These are phyloP conservation scores for Hyaloscypha finlandica DNA, from an alignment of 495 filamentous ascomycete species.

Conservation along the genomic window DNA sequence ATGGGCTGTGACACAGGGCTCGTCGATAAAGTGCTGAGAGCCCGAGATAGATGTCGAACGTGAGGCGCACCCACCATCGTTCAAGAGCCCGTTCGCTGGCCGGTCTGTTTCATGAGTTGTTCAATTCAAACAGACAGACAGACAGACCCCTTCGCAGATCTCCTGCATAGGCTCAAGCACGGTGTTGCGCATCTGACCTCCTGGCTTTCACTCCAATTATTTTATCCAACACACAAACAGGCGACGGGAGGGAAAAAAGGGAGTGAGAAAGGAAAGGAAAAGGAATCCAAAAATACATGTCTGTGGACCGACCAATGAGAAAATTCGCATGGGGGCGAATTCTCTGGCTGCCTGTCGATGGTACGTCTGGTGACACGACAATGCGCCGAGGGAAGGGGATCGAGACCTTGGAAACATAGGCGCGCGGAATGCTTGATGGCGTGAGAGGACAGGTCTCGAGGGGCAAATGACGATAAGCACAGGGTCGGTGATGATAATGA, in stretches of 20 bases:
- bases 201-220: neutral
- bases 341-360: neutral
- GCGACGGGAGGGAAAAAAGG: neutral
- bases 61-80: neutral
- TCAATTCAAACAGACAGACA: neutral
- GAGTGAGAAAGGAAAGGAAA: neutral
- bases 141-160: constrained; percentile 5
- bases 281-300: neutral
- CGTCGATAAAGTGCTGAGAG: neutral
- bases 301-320: constrained; percentile 7
- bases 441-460: neutral
- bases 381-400: constrained; percentile 8
- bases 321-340: neutral
- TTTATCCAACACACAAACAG: neutral
- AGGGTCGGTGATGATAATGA: neutral
- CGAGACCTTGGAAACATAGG: constrained; percentile 2
- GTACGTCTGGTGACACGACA: neutral
- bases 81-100: constrained; percentile 12
- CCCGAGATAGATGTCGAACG: neutral
- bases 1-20: neutral
- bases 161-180: neutral
- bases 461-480: constrained; percentile 2
- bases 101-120: constrained; percentile 17
- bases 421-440: constrained; percentile 5
- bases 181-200: neutral